Evolutionary conservation across 192 early-diverging fungal species (phyloP).

Genomic region (Bifiguratus adelaidae): DNA sequence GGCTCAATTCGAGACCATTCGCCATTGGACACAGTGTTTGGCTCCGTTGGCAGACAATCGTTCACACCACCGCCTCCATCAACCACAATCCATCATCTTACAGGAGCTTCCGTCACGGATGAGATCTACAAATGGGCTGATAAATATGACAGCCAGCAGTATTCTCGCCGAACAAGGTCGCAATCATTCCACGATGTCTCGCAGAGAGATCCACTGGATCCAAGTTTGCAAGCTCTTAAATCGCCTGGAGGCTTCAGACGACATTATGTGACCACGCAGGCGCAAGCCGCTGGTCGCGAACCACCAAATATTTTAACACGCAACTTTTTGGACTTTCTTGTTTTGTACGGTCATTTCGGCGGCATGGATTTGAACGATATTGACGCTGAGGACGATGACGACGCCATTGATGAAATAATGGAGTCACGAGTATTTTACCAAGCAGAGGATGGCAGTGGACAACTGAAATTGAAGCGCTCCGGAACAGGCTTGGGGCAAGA

Average conservation of each 20-base stretch:
- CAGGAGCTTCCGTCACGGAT: constrained; percentile 70
- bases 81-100: constrained; percentile 26
- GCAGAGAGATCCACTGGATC: constrained; percentile 34
- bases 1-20: not conserved
- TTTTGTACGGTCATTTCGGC: constrained; percentile 87
- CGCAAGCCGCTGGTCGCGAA: constrained; percentile 54
- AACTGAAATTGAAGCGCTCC: constrained; percentile 13
- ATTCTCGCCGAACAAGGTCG: constrained; percentile 21
- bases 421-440: constrained; percentile 4
- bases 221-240: constrained; percentile 32
- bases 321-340: constrained; percentile 93
- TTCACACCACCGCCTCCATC: not conserved
- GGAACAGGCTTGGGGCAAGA: constrained; percentile 1
- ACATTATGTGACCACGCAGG: constrained; percentile 71
- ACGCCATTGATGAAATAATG: constrained; percentile 26
- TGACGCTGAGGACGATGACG: constrained; percentile 24
- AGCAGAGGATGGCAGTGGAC: constrained; percentile 14
- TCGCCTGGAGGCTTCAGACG: constrained; percentile 86
- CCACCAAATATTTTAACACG: constrained; percentile 70
- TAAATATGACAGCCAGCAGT: constrained; percentile 42
- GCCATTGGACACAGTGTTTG: not conserved
- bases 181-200: constrained; percentile 41
- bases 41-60: not conserved
- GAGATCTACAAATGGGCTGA: constrained; percentile 90
- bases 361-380: constrained; percentile 84